Base-by-base conservation (phyloP, 495 filamentous ascomycete species). In the Neurospora tetrasperma region DNA sequence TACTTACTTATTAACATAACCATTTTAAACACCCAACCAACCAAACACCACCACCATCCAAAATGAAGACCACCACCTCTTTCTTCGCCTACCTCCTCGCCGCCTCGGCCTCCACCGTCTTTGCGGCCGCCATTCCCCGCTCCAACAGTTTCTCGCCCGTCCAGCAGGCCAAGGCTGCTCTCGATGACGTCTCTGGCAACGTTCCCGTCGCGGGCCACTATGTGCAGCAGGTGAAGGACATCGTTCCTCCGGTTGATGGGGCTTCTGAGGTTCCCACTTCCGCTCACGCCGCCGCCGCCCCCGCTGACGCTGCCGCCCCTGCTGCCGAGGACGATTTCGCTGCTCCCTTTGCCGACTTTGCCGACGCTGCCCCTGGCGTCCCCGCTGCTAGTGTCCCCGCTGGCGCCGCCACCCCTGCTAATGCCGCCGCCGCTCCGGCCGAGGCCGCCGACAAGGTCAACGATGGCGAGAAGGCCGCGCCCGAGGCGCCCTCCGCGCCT, bases 41-140 rank as follows among this genome's bases (percentile, higher is more conserved):
- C 23, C 54, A 62, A 35, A 27, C 48, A 59, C 48, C 48, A 59
- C 48, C 48, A 59, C 23, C 20, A 66, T 35, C 27, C 54, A 66
- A 66, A 66, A 66, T 66, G 54, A 66, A 66, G 54, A 66, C 54
- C 27, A 66, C 54, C 54, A 66, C 54, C 7, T 66, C 54, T 66
- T 66, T 66, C 54, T 66, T 66, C 54, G 54, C 54, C 54, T 66
- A 66, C 54, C 54, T 66, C 27, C 54, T 66, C 54, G 54, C 54
- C 54, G 54, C 54, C 23, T 66, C 54, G 54, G 54, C 54, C 54
- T 66, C 54, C 54, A 16, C 54, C 27, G 54, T 66, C 54, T 66
- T 66, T 14, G 54, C 54, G 54, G 54, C 54, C 54, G 54, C 54
- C 7, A 66, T 66, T 5, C 54, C 54, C 31, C 54, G 35, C 54